phyloP scores from a whole-genome alignment of 2,329 filamentous ascomycete genomes.

The Colletotrichum euphorbiae region DNA sequence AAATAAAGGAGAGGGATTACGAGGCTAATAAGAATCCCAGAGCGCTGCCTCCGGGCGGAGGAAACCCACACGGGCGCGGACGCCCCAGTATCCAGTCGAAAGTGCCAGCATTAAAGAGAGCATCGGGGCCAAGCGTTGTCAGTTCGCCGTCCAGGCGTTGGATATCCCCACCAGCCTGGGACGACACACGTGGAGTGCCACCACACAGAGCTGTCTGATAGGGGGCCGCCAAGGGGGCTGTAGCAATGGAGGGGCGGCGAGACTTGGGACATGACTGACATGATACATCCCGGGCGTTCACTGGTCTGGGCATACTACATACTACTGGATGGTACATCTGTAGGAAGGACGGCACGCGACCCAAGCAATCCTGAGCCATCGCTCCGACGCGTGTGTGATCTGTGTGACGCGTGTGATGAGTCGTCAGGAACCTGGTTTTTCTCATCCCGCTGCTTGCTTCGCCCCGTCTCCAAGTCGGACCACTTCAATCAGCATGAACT shows the following conservation, averaged over 20 bases:
- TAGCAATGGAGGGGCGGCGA: slow-evolving; percentile 17
- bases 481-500: slow-evolving; percentile 14
- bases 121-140: slow-evolving; percentile 25
- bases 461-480: slow-evolving; percentile 11
- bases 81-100: background rate
- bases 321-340: background rate
- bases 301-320: slow-evolving; percentile 15
- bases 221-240: slow-evolving; percentile 13
- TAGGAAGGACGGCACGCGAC: slow-evolving; percentile 35
- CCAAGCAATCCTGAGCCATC: background rate
- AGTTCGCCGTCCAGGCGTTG: slow-evolving; percentile 27
- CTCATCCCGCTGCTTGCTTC: background rate
- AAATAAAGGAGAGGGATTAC: slow-evolving; percentile 14
- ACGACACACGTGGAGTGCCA: slow-evolving; percentile 16
- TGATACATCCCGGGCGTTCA: slow-evolving; percentile 21
- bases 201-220: slow-evolving; percentile 33
- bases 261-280: slow-evolving; percentile 36
- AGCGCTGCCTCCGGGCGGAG: slow-evolving; percentile 16
- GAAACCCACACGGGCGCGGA: slow-evolving; percentile 29
- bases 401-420: slow-evolving; percentile 7
- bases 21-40: slow-evolving; percentile 29
- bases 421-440: slow-evolving; percentile 7
- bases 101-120: background rate
- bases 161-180: slow-evolving; percentile 26
- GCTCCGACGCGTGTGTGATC: slow-evolving; percentile 1